Conservation (phyloP, 2,329 filamentous ascomycete species). For the Phoma sp. region DNA sequence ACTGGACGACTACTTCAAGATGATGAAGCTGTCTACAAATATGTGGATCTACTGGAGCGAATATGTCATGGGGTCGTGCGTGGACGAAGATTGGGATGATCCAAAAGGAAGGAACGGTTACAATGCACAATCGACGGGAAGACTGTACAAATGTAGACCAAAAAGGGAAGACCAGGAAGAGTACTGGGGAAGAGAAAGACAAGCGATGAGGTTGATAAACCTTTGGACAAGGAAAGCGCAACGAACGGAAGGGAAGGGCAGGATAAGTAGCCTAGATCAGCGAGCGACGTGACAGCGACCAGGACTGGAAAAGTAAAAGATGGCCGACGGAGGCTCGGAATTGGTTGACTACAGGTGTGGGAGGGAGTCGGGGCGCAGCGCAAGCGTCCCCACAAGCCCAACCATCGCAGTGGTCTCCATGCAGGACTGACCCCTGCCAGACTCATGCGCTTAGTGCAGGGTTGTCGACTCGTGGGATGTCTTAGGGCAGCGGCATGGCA, state of each 20-base stretch:
- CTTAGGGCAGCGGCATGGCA: slow-evolving; percentile 49
- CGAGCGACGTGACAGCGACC: slow-evolving; percentile 49
- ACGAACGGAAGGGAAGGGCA: slow-evolving; percentile 46
- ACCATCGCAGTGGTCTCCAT: slow-evolving; percentile 43
- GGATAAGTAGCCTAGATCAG: slow-evolving; percentile 53
- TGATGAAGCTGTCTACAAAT: slow-evolving; percentile 52
- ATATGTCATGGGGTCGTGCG: slow-evolving; percentile 44
- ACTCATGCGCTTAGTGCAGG: slow-evolving; percentile 46
- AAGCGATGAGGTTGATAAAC: slow-evolving; percentile 54
- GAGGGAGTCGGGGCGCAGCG: slow-evolving; percentile 48
- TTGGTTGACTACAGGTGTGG: slow-evolving; percentile 43
- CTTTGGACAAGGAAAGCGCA: slow-evolving; percentile 48
- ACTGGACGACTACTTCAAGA: slow-evolving; percentile 51
- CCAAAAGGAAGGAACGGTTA: slow-evolving; percentile 51
- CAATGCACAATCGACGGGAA: slow-evolving; percentile 41
- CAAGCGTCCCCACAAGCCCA: slow-evolving; percentile 46
- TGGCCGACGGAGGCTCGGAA: slow-evolving; percentile 50
- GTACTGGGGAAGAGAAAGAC: slow-evolving; percentile 46
- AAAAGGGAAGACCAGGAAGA: slow-evolving; percentile 47
- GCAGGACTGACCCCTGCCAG: slow-evolving; percentile 42
- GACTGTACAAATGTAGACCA: slow-evolving; percentile 45
- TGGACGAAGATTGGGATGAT: slow-evolving; percentile 31
- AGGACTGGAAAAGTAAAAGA: slow-evolving; percentile 53
- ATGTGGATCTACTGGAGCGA: slow-evolving; percentile 36
- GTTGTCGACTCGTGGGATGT: slow-evolving; percentile 44